Evolutionary conservation across 306 rosid species (phyloP).

Genomic region (Cicer chorassanicum): DNA sequence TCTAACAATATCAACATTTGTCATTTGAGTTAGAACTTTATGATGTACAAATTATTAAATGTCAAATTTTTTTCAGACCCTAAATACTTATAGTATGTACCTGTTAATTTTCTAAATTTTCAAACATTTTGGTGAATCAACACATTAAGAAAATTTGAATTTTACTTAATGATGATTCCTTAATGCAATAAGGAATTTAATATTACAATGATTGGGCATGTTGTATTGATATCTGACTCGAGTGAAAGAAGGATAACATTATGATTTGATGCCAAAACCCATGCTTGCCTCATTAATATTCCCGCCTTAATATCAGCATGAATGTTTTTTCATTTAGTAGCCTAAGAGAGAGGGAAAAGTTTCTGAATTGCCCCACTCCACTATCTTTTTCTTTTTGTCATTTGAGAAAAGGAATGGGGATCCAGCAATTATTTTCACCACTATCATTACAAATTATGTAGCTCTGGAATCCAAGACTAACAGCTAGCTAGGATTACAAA

Average conservation of each 20-base stretch:
- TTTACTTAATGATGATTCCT: conserved; percentile 31
- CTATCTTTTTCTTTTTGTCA: conserved; percentile 42
- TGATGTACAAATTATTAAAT: not conserved
- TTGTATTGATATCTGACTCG: conserved; percentile 39
- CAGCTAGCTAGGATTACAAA: conserved; percentile 6
- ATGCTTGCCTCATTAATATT: conserved; percentile 39
- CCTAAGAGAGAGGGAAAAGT: conserved; percentile 31
- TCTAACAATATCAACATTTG: too few species aligned
- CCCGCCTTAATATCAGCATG: conserved; percentile 45
- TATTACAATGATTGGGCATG: conserved; percentile 44
- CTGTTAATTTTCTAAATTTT: too few species aligned
- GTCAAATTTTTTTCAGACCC: not conserved
- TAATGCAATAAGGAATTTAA: conserved; percentile 32
- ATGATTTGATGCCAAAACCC: conserved; percentile 42
- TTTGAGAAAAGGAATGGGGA: conserved; percentile 34
- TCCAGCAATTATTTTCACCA: conserved; percentile 37
- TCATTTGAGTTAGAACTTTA: too few species aligned
- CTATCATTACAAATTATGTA: conserved; percentile 41
- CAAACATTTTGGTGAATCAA: too few species aligned
- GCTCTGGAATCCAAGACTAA: conserved; percentile 45
- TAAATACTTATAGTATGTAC: not conserved
- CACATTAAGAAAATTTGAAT: not conserved
- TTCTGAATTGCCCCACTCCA: conserved; percentile 23
- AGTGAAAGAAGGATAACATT: conserved; percentile 39
- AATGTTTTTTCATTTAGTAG: conserved; percentile 18